Evolutionary conservation across 2,329 filamentous ascomycete species (phyloP), one percentile per base, ranked within the genome.

Genomic region (Aspergillus clavatus): DNA sequence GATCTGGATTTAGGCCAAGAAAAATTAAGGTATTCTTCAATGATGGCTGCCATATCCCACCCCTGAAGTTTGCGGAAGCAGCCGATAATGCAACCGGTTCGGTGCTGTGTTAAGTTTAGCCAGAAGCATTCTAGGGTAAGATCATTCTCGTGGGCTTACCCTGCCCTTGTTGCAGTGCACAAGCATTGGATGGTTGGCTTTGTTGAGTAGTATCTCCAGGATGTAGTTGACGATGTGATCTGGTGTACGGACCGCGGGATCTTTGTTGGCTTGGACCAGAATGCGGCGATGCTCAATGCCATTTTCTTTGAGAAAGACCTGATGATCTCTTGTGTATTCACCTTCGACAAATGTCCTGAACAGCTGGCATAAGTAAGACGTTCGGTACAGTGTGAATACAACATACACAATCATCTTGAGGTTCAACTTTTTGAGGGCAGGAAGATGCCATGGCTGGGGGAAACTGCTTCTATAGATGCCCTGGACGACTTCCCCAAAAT

Each of bases 161-260:
- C 84, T 93, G 62, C 90, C 90, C 56, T 95, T 90, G 63, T 95
- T 96, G 76, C 90, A 96, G 67, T 96, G 90, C 38, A 96, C 79
- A 29, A 95, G 75, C 8, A 96, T 68, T 0, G 90, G 90, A 54
- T 93, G 83, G 51, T 94, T 89, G 26, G 75, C 69, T 39, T 77
- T 77, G 59, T 94, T 80, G 42, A 91, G 74, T 31, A 91, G 78
- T 33, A 91, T 71, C 10, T 79, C 73, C 19, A 95, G 75, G 37
- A 91, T 88, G 6, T 79, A 72, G 50, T 78, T 76, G 77, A 95
- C 88, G 21, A 82, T 81, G 36, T 74, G 67, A 6, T 80, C 62
- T 0, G 85, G 79, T 27, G 88, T 88, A 7, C 77, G 76, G 43
- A 84, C 75, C 56, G 73, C 64, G 21, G 72, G 68, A 40, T 90